Percentiles rank a stretch among this genome's conserved stretches.
phyloP scores from a whole-genome alignment of 208 protist species.

The Leishmania major region DNA sequence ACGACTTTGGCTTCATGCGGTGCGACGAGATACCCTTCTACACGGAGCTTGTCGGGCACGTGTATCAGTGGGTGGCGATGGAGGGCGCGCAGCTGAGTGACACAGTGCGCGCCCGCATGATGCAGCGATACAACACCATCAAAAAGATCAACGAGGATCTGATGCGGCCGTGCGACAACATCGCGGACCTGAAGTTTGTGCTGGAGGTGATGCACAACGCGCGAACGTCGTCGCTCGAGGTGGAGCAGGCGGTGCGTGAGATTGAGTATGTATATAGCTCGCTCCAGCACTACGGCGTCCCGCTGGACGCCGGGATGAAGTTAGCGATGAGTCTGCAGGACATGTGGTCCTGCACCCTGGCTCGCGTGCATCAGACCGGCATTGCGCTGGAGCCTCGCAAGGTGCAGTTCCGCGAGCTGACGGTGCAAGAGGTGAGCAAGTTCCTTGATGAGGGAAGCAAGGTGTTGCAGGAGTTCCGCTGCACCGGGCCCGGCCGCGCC shows the following conservation, averaged over 20 bases:
- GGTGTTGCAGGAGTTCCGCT: slow-evolving; percentile 75
- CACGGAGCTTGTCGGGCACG: slow-evolving; percentile 89
- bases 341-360: slow-evolving; percentile 89
- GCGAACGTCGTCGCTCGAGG: slow-evolving; percentile 81
- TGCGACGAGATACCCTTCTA: slow-evolving; percentile 93
- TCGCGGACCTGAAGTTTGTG: slow-evolving; percentile 97
- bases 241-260: slow-evolving; percentile 94
- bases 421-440: slow-evolving; percentile 83
- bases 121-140: slow-evolving; percentile 77
- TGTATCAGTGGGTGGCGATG: slow-evolving; percentile 93
- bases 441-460: slow-evolving; percentile 72
- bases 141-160: slow-evolving; percentile 90
- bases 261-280: slow-evolving; percentile 96
- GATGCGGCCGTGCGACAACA: slow-evolving; percentile 82
- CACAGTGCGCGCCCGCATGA: slow-evolving; percentile 77
- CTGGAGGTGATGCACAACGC: slow-evolving; percentile 95
- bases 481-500: slow-evolving; percentile 80
- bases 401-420: slow-evolving; percentile 94
- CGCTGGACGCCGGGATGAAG: slow-evolving; percentile 80
- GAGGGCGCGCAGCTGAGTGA: slow-evolving; percentile 95
- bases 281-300: slow-evolving; percentile 91
- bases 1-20: slow-evolving; percentile 96
- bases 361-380: slow-evolving; percentile 73
- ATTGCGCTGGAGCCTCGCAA: slow-evolving; percentile 92
- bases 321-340: slow-evolving; percentile 77